Conservation (phyloP, 2,329 filamentous ascomycete genomes). For the Elsinoe australis region DNA sequence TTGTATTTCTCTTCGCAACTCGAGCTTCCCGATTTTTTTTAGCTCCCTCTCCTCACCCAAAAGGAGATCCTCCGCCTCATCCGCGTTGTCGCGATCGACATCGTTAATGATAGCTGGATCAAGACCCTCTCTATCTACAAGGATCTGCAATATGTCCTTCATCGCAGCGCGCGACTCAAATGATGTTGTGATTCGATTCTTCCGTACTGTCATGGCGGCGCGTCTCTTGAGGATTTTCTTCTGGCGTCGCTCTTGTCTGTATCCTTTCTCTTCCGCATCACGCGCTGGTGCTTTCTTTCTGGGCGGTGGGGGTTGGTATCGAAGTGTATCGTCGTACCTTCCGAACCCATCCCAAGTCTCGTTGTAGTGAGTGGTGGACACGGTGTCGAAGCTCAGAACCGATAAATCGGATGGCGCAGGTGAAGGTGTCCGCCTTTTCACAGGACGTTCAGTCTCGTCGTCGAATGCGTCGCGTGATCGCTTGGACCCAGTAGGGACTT, state of each 20-base stretch:
- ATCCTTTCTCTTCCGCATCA: neutral
- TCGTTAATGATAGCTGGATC: neutral
- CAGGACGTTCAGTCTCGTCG: neutral
- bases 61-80: neutral
- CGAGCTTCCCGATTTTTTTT: neutral
- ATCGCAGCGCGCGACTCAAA: neutral
- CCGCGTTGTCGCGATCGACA: too few species aligned
- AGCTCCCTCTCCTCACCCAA: neutral
- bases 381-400: constrained; percentile 11
- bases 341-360: constrained; percentile 1
- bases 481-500: constrained; percentile 2
- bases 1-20: neutral
- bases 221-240: neutral
- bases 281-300: neutral
- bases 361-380: neutral
- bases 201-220: neutral
- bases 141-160: neutral
- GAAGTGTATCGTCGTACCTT: neutral
- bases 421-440: neutral
- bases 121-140: neutral
- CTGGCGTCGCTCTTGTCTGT: neutral
- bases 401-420: neutral
- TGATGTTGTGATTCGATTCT: neutral
- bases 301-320: neutral
- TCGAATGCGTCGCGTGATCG: constrained; percentile 1